phyloP scores from a whole-genome alignment of 345 rosid genomes.

The Pistacia atlantica region DNA sequence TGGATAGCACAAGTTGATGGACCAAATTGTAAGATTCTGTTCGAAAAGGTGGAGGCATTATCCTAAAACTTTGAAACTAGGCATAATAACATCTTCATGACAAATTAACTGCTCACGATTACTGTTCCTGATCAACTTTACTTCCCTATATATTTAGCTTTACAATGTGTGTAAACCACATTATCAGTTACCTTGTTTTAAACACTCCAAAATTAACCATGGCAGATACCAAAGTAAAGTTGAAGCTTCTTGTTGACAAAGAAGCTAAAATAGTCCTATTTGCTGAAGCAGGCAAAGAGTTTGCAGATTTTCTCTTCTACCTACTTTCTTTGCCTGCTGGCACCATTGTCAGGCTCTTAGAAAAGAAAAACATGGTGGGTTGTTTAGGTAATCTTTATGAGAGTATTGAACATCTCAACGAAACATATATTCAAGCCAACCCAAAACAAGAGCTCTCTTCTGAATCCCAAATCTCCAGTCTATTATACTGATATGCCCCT shows the following conservation, averaged over 20 bases:
- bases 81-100: too few relatives aligned
- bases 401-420: background rate
- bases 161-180: too few relatives aligned
- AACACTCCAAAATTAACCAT: background rate
- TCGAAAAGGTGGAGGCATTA: too few relatives aligned
- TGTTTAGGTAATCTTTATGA: conserved; percentile 17
- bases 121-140: too few relatives aligned
- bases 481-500: too few relatives aligned
- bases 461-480: too few relatives aligned
- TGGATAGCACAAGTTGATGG: too few relatives aligned
- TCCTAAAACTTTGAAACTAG: too few relatives aligned
- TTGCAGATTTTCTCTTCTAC: conserved; percentile 2
- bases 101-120: background rate
- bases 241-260: conserved; percentile 11
- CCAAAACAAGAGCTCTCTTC: too few relatives aligned
- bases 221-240: background rate
- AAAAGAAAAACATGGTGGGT: conserved; percentile 14
- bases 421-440: too few relatives aligned
- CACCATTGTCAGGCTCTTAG: conserved; percentile 14
- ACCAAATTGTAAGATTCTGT: too few relatives aligned
- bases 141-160: background rate
- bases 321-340: conserved; percentile 23
- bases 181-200: too few relatives aligned
- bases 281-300: conserved; percentile 9
- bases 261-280: background rate